Evolutionary conservation across 768 basidiomycete species (phyloP), one percentile per base, ranked within the genome.

Genomic region (Trametes maxima): DNA sequence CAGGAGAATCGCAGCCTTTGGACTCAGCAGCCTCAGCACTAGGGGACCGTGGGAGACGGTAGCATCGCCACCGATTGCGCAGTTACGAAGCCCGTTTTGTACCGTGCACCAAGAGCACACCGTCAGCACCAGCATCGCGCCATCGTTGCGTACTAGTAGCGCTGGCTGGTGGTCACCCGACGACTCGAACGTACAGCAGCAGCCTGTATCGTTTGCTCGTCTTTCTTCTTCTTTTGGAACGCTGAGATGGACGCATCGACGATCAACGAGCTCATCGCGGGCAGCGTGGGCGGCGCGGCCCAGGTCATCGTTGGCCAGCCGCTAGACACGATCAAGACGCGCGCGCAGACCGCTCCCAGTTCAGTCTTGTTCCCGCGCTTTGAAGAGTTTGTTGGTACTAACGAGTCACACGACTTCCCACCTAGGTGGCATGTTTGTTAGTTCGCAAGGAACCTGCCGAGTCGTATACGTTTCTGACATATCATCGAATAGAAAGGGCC

Each of bases 271-370:
- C 84, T 98, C 28, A 74, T 95, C 22, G 90, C 95, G 0, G 95
- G 95, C 5, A 92, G 90, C 72, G 82, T 93, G 7, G 95, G 87
- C 35, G 96, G 96, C n/a, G 94, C 94, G 1, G 88, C 92, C 0
- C 96, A 98, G 68, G 95, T 98, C 13, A 78, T 98, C 12, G 90
- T 95, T n/a, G 94, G 95, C 2, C 95, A 96, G 66, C 93, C 92
- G 1, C 79, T 95, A 25, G 93, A 94, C 69, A 94, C 93, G 0
- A 74, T 94, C 73, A 94, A 94, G 79, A 93, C 92, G 22, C 82
- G 93, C 51, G 92, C 93, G 12, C 92, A 95, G 73, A 88, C 89
- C 67, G 90, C 92, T 37, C 89, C 92, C 17, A 86, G 94, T 94
- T 68, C 68, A 79, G 76, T 76, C 63, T 55, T 56, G 21, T 39